Conservation (phyloP, 108 stramenopile species). For the Pseudonitzschia multiseries region DNA sequence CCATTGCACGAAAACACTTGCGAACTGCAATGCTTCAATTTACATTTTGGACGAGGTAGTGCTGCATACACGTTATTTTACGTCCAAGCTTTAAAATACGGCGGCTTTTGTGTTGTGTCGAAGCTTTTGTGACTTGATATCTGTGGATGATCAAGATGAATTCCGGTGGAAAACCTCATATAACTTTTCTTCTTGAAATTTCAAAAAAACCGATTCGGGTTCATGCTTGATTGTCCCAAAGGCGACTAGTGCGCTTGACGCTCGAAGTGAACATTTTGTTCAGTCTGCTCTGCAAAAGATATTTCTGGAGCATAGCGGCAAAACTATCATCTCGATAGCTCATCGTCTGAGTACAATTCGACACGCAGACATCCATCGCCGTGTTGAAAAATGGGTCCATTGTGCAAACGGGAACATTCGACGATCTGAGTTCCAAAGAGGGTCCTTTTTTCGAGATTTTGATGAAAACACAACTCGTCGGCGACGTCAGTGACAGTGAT, state of each 20-base stretch:
- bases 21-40: conserved; percentile 73
- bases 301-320: conserved; percentile 44
- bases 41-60: conserved; percentile 68
- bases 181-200: not conserved
- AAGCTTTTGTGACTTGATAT: too few species aligned
- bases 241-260: conserved; percentile 90
- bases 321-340: conserved; percentile 86
- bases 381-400: conserved; percentile 79
- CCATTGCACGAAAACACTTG: conserved; percentile 83
- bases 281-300: conserved; percentile 69
- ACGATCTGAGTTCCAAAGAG: conserved; percentile 39
- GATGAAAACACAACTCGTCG: conserved; percentile 49
- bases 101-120: not conserved
- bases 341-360: conserved; percentile 87
- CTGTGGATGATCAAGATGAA: not conserved
- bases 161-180: not conserved
- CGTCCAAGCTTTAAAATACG: too few species aligned
- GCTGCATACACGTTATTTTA: too few species aligned
- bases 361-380: conserved; percentile 81
- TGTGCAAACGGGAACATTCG: conserved; percentile 79
- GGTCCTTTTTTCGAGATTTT: conserved; percentile 44
- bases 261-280: conserved; percentile 83
- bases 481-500: conserved; percentile 14
- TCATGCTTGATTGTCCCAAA: conserved; percentile 24
- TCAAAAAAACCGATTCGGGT: not conserved